These are phyloP conservation scores for Neurospora sp. DNA, from an alignment of 495 filamentous ascomycete species.

Conservation along the genomic window DNA sequence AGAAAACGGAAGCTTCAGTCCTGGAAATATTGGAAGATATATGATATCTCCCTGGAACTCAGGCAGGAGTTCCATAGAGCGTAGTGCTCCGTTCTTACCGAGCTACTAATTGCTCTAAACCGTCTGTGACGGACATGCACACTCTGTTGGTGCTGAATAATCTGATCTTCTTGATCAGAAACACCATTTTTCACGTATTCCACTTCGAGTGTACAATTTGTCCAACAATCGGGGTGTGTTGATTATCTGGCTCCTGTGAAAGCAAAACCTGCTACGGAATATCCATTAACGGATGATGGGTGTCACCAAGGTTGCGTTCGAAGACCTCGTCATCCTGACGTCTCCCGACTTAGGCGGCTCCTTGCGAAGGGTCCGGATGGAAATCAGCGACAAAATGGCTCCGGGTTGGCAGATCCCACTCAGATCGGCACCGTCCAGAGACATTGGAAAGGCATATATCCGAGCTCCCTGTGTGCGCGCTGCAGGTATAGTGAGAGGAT, in stretches of 20 bases:
- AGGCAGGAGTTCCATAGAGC: not conserved
- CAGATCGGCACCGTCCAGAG: not conserved
- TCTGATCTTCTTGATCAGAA: not conserved
- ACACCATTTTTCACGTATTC: not conserved
- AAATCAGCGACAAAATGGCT: slow-evolving; percentile 2
- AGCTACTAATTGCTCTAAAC: not conserved
- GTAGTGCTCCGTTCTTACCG: not conserved
- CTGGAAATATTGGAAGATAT: not conserved
- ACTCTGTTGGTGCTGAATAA: not conserved
- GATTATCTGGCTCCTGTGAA: not conserved
- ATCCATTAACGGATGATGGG: not conserved
- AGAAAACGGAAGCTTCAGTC: not conserved
- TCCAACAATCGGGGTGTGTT: not conserved
- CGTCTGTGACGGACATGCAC: not conserved
- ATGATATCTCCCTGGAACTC: not conserved
- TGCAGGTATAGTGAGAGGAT: slow-evolving; percentile 4
- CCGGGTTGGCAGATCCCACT: slow-evolving; percentile 13
- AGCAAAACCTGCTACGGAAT: not conserved
- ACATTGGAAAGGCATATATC: slow-evolving; percentile 12
- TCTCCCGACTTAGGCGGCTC: not conserved
- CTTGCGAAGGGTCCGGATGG: not conserved
- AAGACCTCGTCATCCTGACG: not conserved
- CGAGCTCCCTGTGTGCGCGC: slow-evolving; percentile 5
- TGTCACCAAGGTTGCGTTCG: not conserved
- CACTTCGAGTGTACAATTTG: not conserved